Conservation (phyloP, 768 basidiomycete genomes). For the Mycena albidolilacea region DNA sequence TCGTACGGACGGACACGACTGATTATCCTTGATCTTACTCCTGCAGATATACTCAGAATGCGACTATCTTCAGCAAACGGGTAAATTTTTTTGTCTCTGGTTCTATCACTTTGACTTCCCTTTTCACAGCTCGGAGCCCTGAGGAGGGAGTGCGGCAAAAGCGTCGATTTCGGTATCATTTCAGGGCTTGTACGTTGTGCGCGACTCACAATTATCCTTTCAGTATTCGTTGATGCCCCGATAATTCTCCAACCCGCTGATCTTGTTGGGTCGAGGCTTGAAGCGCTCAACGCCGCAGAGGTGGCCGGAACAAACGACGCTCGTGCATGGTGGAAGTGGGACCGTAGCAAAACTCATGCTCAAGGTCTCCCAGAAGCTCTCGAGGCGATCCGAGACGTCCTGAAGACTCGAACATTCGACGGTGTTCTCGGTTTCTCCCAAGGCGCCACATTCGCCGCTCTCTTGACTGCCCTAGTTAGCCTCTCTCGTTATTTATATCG, state of each 20-base stretch:
- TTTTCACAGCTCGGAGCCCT: conserved; percentile 75
- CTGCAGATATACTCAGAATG: conserved; percentile 81
- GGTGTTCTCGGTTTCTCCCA: conserved; percentile 62
- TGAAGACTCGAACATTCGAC: conserved; percentile 75
- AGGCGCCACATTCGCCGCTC: conserved; percentile 82
- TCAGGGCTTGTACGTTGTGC: neutral
- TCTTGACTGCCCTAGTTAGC: conserved; percentile 79
- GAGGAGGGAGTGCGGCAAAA: conserved; percentile 76
- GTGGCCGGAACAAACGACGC: conserved; percentile 58
- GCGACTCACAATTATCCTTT: neutral
- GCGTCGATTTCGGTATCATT: conserved; percentile 72
- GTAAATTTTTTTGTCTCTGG: conserved; percentile 54
- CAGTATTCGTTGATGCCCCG: conserved; percentile 85
- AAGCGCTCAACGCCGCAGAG: conserved; percentile 54
- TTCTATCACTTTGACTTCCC: neutral
- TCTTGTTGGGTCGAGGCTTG: conserved; percentile 50
- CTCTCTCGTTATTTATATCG: neutral
- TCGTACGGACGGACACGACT: neutral
- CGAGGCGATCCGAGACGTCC: conserved; percentile 65
- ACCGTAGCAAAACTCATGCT: conserved; percentile 65
- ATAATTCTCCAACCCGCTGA: conserved; percentile 78
- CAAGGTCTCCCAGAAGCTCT: conserved; percentile 74
- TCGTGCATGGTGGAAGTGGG: conserved; percentile 81
- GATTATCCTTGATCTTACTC: neutral
- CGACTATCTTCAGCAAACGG: conserved; percentile 77